Percentiles rank a stretch among this genome's conserved stretches.
phyloP scores from a whole-genome alignment of 2,329 filamentous ascomycete genomes.

The Ceratocystis cacaofunesta region DNA sequence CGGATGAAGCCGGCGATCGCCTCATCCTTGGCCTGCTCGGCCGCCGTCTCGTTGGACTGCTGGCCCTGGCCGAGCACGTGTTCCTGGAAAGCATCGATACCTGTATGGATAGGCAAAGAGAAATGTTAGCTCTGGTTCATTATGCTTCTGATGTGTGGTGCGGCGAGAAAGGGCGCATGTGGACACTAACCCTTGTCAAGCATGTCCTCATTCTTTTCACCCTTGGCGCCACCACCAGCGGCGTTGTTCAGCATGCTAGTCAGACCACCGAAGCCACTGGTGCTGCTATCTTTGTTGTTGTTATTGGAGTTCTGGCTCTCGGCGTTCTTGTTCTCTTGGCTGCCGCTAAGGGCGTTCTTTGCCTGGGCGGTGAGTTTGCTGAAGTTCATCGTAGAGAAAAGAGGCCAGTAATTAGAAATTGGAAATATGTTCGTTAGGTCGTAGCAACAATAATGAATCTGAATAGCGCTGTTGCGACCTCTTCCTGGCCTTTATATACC shows the following conservation, averaged over 20 bases:
- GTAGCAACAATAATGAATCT: neutral
- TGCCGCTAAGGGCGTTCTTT: slow-evolving; percentile 18
- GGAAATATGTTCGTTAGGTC: neutral
- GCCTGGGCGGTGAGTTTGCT: slow-evolving; percentile 15
- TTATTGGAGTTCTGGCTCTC: slow-evolving; percentile 22
- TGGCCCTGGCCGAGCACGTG: slow-evolving; percentile 53
- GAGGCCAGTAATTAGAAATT: neutral
- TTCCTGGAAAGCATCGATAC: slow-evolving; percentile 64
- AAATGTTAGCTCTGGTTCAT: neutral
- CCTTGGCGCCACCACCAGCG: slow-evolving; percentile 56
- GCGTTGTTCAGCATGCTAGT: slow-evolving; percentile 56
- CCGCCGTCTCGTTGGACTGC: slow-evolving; percentile 56
- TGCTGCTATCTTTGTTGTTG: slow-evolving; percentile 24
- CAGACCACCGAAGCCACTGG: slow-evolving; percentile 37
- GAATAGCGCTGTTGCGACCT: neutral
- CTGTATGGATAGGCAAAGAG: slow-evolving; percentile 29
- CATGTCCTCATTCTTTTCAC: slow-evolving; percentile 70
- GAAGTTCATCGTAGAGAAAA: slow-evolving; percentile 14
- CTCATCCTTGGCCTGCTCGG: slow-evolving; percentile 75
- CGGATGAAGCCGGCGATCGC: slow-evolving; percentile 61
- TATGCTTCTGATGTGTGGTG: neutral
- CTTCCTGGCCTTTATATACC: neutral
- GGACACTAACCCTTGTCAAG: slow-evolving; percentile 56
- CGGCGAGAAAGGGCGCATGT: neutral
- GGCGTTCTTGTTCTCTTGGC: slow-evolving; percentile 12